These are phyloP conservation scores for Termitomyces sp. DNA, from an alignment of 768 basidiomycete genomes.

Conservation along the genomic window DNA sequence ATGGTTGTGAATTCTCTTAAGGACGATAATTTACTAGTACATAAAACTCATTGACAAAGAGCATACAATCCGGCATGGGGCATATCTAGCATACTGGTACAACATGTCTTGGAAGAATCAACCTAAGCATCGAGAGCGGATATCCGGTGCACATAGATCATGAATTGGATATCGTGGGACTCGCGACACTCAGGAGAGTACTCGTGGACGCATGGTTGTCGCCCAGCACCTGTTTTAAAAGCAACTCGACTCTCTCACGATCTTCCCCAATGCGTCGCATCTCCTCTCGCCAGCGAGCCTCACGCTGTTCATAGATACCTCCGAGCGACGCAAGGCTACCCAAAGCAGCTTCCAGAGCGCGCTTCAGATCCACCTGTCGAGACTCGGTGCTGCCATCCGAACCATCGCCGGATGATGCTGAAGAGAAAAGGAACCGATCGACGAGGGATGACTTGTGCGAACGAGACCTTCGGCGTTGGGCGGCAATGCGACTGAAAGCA, in stretches of 20 bases:
- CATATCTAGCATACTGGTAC: background rate
- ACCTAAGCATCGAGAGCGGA: background rate
- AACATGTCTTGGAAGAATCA: background rate
- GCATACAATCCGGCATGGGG: background rate
- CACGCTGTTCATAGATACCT: constrained; percentile 64
- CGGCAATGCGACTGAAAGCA: constrained; percentile 57
- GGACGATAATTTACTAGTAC: too few species aligned
- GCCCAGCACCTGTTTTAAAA: constrained; percentile 62
- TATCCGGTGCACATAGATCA: background rate
- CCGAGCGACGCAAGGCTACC: constrained; percentile 63
- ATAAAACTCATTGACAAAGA: too few species aligned
- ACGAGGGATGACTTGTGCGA: constrained; percentile 39
- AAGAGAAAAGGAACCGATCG: constrained; percentile 45
- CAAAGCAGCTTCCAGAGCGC: constrained; percentile 64
- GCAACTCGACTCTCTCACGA: constrained; percentile 59
- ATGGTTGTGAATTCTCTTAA: too few species aligned
- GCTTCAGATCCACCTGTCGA: constrained; percentile 61
- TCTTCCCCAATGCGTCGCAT: constrained; percentile 64
- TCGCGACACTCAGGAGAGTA: background rate
- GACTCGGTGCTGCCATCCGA: constrained; percentile 51
- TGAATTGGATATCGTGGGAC: background rate
- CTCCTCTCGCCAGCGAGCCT: constrained; percentile 68
- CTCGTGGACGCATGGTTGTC: constrained; percentile 11
- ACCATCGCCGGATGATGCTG: constrained; percentile 43
- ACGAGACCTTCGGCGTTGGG: constrained; percentile 46